phyloP scores from a whole-genome alignment of 2,329 filamentous ascomycete species.

The Aschersonia sp. region DNA sequence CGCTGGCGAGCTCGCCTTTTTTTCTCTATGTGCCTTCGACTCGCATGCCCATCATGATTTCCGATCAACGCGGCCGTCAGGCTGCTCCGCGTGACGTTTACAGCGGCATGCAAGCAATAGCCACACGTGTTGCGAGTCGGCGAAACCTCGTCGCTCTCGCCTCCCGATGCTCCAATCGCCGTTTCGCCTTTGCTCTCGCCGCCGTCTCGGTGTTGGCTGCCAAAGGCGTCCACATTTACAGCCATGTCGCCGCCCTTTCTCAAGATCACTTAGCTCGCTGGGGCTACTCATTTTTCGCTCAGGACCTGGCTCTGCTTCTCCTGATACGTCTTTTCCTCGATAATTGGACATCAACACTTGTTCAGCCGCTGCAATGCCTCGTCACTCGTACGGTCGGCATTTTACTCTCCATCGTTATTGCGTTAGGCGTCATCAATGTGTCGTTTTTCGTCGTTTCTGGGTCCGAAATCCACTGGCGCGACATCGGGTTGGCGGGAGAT shows the following conservation, averaged over 20 bases:
- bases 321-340: conserved; percentile 15
- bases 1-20: neutral
- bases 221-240: conserved; percentile 14
- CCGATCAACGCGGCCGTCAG: neutral
- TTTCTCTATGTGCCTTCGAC: neutral
- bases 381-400: conserved; percentile 6
- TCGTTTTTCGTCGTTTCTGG: conserved; percentile 15
- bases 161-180: conserved; percentile 11
- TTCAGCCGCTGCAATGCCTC: conserved; percentile 1
- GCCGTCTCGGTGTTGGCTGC: conserved; percentile 12
- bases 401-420: conserved; percentile 8
- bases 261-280: conserved; percentile 12
- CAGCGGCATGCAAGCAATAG: neutral
- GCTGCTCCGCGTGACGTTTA: neutral
- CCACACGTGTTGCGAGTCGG: neutral
- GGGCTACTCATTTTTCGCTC: conserved; percentile 16
- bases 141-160: neutral
- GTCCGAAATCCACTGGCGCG: conserved; percentile 20
- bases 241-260: conserved; percentile 12
- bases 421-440: conserved; percentile 11
- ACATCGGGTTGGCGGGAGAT: conserved; percentile 16
- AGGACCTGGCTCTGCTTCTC: conserved; percentile 15
- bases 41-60: neutral
- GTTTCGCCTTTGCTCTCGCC: conserved; percentile 14
- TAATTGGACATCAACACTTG: conserved; percentile 7